Evolutionary conservation across 345 rosid species (phyloP), one percentile per base, ranked within the genome.

Genomic region (Diplotaxis tenuifolia): DNA sequence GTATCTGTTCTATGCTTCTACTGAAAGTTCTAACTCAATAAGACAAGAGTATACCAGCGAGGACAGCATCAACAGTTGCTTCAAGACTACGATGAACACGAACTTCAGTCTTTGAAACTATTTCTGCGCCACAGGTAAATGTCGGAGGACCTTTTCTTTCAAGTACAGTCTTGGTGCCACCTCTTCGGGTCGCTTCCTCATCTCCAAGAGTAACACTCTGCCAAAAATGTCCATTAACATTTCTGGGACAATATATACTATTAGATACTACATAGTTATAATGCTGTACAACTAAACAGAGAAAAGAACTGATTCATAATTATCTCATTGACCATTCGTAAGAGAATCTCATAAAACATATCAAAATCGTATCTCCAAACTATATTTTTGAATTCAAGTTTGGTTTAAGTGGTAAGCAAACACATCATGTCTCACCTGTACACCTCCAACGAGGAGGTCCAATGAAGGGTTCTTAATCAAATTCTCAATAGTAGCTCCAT

Each of bases 151-250:
- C 97, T 85, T 85, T 86, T 80, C 97, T 86, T 82, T 91, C 98
- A 53, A 84, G 83, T 75, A 89, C 89, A 20, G 96, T 86, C 83
- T 93, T 93, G 67, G 91, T 91, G 70, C 88, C 92, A 67, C 97
- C 92, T 78, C 94, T 84, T 68, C 94, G 70, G 62, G 86, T 89
- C 45, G 97, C 92, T 83, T 89, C 96, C 71, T 89, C 96, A 65
- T 91, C 97, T 67, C 97, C 97, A 52, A 89, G 83, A 36, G 98
- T 93, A 61, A 89, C 98, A 78, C 89, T 91, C 94, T 86, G 81
- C 32, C 64, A 71, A 81, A 73, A 49, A 19, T 34, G 9, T 60
- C 55, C 62, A 29, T 77, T n/a, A 77, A 52, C 60, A 47, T 53
- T 56, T 67, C 36, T 65, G 56, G 65, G 58, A 47, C 5, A 23